Evolutionary conservation across 2,329 filamentous ascomycete species (phyloP), one percentile per base, ranked within the genome.

Genomic region (Ophiocordyceps sinensis): DNA sequence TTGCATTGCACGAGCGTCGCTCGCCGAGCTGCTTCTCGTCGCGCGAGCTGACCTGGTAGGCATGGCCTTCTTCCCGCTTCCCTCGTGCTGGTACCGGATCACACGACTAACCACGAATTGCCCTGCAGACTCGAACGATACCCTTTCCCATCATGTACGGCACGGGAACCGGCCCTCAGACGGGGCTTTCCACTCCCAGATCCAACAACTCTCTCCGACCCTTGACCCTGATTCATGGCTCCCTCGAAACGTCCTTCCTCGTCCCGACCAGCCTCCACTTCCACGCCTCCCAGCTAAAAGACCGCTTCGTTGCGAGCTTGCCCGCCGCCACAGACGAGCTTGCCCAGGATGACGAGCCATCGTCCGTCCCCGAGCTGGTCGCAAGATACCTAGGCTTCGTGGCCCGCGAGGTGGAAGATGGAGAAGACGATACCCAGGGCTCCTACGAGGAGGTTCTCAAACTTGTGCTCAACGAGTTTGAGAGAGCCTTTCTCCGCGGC

Each of bases 341-440:
- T 49, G 93, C 91, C 46, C 87, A 89, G 60, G 93, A 98, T 70
- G 91, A 98, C 54, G 93, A 98, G 70, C 91, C 91, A n/a, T 96
- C 91, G 31, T 98, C 93, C 21, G 79, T 88, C 37, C 70, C 85
- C 36, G 91, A 98, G 68, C 73, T 98, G 45, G 86, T 98, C 28
- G 88, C 86, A 46, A 79, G 89, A 60, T 98, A 94, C 65, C 79
- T 98, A 58, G 87, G 86, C 52, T 93, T 86, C 59, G 75, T 95
- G 45, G 87, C 89, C 49, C 70, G 76, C 48, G 85, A 95, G 67
- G 83, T 95, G 32, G 86, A 94, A 42, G 85, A 93, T 54, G 87
- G 86, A 43, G 91, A 96, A 57, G 89, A 95, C 55, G 84, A 88
- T 58, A 72, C 78, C 38, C 83, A 87, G 49, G 87, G 86, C 47